Base-by-base conservation (phyloP, 129 eudicot species). In the Logfia minima region DNA sequence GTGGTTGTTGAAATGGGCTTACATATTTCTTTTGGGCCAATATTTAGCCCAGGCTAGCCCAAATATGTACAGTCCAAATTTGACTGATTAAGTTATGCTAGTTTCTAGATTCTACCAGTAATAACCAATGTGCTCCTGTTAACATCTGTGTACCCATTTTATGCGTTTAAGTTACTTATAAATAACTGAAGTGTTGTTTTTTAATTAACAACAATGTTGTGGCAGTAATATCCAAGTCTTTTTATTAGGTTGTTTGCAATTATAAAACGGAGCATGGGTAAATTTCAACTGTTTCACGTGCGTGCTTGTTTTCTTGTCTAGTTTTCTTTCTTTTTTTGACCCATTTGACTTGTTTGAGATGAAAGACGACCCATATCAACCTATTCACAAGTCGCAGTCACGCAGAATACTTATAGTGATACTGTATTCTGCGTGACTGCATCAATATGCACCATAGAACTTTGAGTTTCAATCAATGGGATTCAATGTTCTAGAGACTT, bases 11-110 rank as follows among this genome's bases (percentile, higher is more conserved):
- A 69, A 69, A 56, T 70, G 72, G 72, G 65, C 35, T 76, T 3
- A 10, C 31, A 22, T 77, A n/a, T 68, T 68, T 39, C 19, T 31
- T 34, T 24, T 71, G 56, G 66, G 52, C 29, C 39, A 45, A 26
- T 61, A 41, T 29, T 65, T 22, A 22, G 53, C 72, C 72, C 65
- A 77, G 63, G 43, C 64, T 16, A 29, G 48, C 35, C 70, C 65
- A 76, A 32, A 52, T 3, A 67, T 67, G 67, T 77, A 22, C 24
- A 34, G 4, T 31, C 34, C 23, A 48, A 48, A 48, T 48, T 48
- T 48, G 17, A 13, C 55, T 48, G 55, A 48, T 43, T 43, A 43
- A 48, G n/a, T 48, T 48, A 48, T 14, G 55, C 55, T 14, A 14
- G 5, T 48, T 48, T 45, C 53, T 13, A 45, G 16, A 11, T 45